Evolutionary conservation across 331 rosid species (phyloP), one percentile per base, ranked within the genome.

Genomic region (Pyracantha coccinea): DNA sequence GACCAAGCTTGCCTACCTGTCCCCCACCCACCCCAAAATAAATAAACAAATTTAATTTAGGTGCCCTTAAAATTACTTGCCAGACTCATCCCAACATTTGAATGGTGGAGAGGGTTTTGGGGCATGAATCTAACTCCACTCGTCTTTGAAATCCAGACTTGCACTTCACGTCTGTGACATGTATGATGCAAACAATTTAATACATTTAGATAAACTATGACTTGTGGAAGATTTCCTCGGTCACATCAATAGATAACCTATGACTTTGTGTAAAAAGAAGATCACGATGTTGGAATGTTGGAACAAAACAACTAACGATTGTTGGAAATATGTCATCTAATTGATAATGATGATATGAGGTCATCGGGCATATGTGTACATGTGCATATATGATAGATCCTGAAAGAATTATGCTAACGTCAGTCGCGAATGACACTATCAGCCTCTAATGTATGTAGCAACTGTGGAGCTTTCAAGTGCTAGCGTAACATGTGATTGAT

Each of bases 1-100:
- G 41, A 59, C 53, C 77, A 73, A 73, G 69, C 28, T 41, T 73
- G 77, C 77, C 59, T 38, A 6, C 59, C 53, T 60, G 77, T 73
- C 29, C 47, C 64, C 50, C 57, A 64, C 15, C 23, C 12, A 32
- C 12, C 27, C 3, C 20, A 50, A 16, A 50, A 50, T 2, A 50
- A 50, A 50, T 50, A 50, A 16, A 50, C 55, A 50, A 50, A 16
- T 50, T 50, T 15, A 50, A 16, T 50, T 50, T 50, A 50, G 55
- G 55, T 6, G 20, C 55, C 55, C 55, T 17, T 35, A 9, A 35
- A 35, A 35, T 19, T n/a, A 12, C 24, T 14, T 72, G 53, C 53
- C 66, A 72, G 23, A 32, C 20, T 8, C 24, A 33, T 20, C 66
- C 33, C 53, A 5, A 72, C 44, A 58, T 35, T 55, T 53, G 8